Evolutionary conservation across 2,329 filamentous ascomycete species (phyloP), one percentile per base, ranked within the genome.

Genomic region (Cytospora paraplurivora): DNA sequence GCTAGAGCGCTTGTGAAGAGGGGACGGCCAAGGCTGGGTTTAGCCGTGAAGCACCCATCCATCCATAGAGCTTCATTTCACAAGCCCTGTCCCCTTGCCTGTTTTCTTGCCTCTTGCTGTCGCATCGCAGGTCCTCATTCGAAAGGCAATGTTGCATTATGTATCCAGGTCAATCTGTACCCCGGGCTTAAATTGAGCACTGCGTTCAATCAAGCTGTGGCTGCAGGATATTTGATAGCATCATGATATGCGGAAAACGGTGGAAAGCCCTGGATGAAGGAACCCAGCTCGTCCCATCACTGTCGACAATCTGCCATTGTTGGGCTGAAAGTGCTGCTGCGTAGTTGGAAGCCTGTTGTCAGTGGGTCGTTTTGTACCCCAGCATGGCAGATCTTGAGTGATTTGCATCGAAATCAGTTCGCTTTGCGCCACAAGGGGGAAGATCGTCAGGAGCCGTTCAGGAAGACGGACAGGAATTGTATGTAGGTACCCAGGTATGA

Each of bases 51-150:
- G 44, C n/a, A 47, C 21, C n/a, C 44, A 47, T 47, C 17, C 44
- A 47, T 7, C 11, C 27, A 27, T 27, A 19, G 44, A 47, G 44
- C 47, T 38, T 56, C 27, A 47, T 33, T 56, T 56, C 60, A 57
- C 53, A 53, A 47, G 32, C 34, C 54, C 55, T 49, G 47, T 52
- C 8, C n/a, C 21, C 21, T 21, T 47, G n/a, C 19, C 21, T 47
- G n/a, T 4, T n/a, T 47, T 47, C 32, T 15, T 34, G 49, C 54
- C 38, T 47, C n/a, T 15, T 34, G 49, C 54, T 35, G 60, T 62
- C 60, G 53, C 54, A 62, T 54, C 58, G 60, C 60, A 62, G 60
- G 35, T 54, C 35, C n/a, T 58, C 54, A 62, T 62, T 62, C 58
- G 55, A 49, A 37, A n/a, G 49, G 19, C 49, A 50, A 49, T 27